Base-by-base conservation (phyloP, 2,329 filamentous ascomycete species). In the Talaromyces sp. region DNA sequence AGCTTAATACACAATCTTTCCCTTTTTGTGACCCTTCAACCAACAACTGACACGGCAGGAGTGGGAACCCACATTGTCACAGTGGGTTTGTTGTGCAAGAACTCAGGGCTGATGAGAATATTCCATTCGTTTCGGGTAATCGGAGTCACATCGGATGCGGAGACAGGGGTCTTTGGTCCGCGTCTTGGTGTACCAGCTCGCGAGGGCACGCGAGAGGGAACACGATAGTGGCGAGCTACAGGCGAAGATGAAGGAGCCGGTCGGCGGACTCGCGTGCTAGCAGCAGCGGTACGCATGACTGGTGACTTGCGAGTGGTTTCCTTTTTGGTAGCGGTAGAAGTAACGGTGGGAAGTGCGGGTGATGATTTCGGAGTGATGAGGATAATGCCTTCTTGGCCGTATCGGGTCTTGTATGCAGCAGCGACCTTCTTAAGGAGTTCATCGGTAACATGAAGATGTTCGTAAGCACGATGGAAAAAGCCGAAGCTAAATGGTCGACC, bases 41-140 rank as follows among this genome's bases (percentile, higher is more conserved):
- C 66, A 15, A 68, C 65, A 11, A 67, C 61, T 1, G 51, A 35
- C 17, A 73, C 70, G 31, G 57, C 37, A 4, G 71, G 68, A 31
- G 70, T 72, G 6, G 72, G 72, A 28, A 67, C 71, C 72, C 70
- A 73, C 62, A 72, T 72, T 2, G 72, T 74, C 22, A 74, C 65
- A 1, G 63, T 67, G 21, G 70, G 66, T 53, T 70, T 68, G 5
- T 65, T 28, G 48, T 65, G 62, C 2, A 61, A 64, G 25, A 73
- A 68, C 11, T 70, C 70, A 37, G 69, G 62, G 13, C 64, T 65
- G 19, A 73, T 64, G 19, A 76, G 64, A 28, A 76, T 65, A 53
- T 75, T 75, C 74, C 74, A 76, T 60, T 76, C 74, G 37, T 70
- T 73, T 13, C 69, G 64, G 2, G 74, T 76, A 56, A 75, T 75